These are phyloP conservation scores for Wickerhamomyces queroliae DNA, from an alignment of 805 yeast genomes.

Conservation along the genomic window DNA sequence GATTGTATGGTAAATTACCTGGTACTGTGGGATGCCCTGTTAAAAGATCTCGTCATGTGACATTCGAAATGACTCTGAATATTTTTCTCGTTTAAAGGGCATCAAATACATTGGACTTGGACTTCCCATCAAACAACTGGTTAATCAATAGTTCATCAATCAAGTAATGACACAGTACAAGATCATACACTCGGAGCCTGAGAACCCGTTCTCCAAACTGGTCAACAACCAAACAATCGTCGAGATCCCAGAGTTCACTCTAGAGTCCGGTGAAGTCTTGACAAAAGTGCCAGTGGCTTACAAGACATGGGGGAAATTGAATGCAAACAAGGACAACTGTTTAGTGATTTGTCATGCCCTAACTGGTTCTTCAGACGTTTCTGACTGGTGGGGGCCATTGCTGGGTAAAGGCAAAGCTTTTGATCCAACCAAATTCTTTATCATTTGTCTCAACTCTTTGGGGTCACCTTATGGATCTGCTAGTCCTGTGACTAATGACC, in stretches of 20 bases:
- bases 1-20: too few species aligned
- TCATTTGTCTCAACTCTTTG: conserved; percentile 84
- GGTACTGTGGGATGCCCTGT: too few species aligned
- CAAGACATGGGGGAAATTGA: conserved; percentile 91
- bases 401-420: conserved; percentile 82
- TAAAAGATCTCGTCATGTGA: too few species aligned
- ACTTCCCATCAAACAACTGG: too few species aligned
- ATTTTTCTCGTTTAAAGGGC: too few species aligned
- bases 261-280: conserved; percentile 80
- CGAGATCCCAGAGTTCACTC: conserved; percentile 62
- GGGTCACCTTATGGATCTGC: conserved; percentile 97
- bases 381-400: conserved; percentile 99
- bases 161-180: too few species aligned
- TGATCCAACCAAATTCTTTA: conserved; percentile 83
- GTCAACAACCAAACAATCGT: conserved; percentile 77
- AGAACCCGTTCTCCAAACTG: conserved; percentile 64
- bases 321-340: conserved; percentile 63
- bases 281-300: conserved; percentile 84
- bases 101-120: too few species aligned
- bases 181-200: conserved; percentile 39
- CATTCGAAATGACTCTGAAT: too few species aligned
- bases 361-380: conserved; percentile 91
- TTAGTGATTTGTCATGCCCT: conserved; percentile 93
- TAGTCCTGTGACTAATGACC: conserved; percentile 80
- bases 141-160: too few species aligned